Evolutionary conservation across 1,139 yeast genomes (phyloP).

Genomic region (Kluyveromyces sp.): DNA sequence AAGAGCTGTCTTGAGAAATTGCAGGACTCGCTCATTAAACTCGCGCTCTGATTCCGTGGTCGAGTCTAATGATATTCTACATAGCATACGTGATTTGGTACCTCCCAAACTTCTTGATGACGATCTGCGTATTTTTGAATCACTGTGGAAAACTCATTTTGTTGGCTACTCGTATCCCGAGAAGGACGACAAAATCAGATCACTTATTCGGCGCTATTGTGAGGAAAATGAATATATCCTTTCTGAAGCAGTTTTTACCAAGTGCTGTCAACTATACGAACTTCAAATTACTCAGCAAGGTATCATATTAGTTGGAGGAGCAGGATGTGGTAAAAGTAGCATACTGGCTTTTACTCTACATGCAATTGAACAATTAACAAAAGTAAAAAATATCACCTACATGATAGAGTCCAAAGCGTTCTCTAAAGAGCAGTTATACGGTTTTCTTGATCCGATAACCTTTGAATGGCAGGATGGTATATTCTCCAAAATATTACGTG

Average conservation of each 20-base stretch:
- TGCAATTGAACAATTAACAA: constrained; percentile 37
- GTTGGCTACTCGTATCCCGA: constrained; percentile 1
- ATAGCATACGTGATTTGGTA: not conserved
- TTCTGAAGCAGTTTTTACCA: constrained; percentile 43
- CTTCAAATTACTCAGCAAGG: constrained; percentile 71
- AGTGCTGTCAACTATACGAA: constrained; percentile 56
- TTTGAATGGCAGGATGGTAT: constrained; percentile 93
- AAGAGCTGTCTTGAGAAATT: constrained; percentile 47
- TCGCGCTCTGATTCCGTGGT: too few species aligned
- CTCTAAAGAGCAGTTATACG: constrained; percentile 61
- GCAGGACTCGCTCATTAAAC: constrained; percentile 7
- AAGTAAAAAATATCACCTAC: constrained; percentile 37
- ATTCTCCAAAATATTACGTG: constrained; percentile 62
- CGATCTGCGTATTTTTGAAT: not conserved
- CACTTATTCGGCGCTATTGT: constrained; percentile 4
- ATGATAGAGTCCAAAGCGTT: constrained; percentile 71
- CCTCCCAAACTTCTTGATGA: not conserved
- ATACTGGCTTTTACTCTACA: constrained; percentile 45
- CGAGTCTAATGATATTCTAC: not conserved
- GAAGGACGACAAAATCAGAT: constrained; percentile 4
- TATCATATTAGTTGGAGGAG: constrained; percentile 67
- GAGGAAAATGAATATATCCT: constrained; percentile 9
- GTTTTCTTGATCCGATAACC: constrained; percentile 64
- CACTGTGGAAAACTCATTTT: not conserved
- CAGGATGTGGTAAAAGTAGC: constrained; percentile 72